A percentile compares a stretch with the other conserved stretches of the same genome.
Evolutionary conservation across 2,329 filamentous ascomycete genomes (phyloP).

Genomic region (Paramyrothecium sp.): DNA sequence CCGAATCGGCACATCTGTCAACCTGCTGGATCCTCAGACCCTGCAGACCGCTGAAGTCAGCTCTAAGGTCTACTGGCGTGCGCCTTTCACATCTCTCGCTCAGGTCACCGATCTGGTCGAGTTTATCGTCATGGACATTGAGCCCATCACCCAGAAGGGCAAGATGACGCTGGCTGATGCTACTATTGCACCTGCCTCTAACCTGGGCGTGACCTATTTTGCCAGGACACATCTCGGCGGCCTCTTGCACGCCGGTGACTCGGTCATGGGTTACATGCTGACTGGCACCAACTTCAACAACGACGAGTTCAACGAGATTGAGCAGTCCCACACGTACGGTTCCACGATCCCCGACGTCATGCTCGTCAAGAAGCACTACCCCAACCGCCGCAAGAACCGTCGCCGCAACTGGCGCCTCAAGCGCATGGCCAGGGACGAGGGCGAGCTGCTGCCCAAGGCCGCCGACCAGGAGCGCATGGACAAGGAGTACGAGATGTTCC

Average conservation of each 20-base stretch:
- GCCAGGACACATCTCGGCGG: constrained; percentile 86
- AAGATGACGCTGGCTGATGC: constrained; percentile 84
- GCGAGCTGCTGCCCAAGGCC: constrained; percentile 82
- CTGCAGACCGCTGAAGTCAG: constrained; percentile 88
- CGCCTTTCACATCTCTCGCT: constrained; percentile 79
- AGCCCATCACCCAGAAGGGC: constrained; percentile 72
- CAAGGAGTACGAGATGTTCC: constrained; percentile 93
- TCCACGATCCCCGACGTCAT: constrained; percentile 87
- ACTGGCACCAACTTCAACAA: constrained; percentile 93
- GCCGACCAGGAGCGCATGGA: constrained; percentile 86
- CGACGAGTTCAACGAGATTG: constrained; percentile 77
- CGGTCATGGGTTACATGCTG: constrained; percentile 90
- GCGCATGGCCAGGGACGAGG: constrained; percentile 88
- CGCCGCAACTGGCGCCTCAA: constrained; percentile 90
- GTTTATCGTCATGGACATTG: constrained; percentile 94
- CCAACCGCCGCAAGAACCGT: constrained; percentile 76
- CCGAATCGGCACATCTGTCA: constrained; percentile 84
- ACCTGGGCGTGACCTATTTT: constrained; percentile 85
- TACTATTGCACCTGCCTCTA: constrained; percentile 81
- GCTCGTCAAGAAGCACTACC: constrained; percentile 96
- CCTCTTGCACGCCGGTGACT: constrained; percentile 84
- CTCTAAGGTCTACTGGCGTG: constrained; percentile 83
- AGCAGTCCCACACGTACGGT: constrained; percentile 72
- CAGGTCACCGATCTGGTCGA: constrained; percentile 85
- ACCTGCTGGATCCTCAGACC: constrained; percentile 85